Base-by-base conservation (phyloP, 768 basidiomycete species). In the Serendipita sp. region DNA sequence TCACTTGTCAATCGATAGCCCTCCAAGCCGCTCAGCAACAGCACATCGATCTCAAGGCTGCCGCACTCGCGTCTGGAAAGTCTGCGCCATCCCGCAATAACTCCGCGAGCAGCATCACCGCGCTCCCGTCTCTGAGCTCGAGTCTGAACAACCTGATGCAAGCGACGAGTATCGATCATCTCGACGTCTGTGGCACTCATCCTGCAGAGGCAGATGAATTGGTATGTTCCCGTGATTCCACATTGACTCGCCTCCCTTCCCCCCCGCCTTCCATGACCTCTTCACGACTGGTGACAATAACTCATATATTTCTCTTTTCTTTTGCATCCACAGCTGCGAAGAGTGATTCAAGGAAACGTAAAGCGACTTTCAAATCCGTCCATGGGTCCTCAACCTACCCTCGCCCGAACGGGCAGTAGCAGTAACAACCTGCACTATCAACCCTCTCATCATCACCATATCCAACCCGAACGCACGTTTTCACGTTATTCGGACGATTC, bases 331-430 rank as follows among this genome's bases (percentile, higher is more conserved):
- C n/a, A 60, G 55, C 55, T 60, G 8, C 18, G 55, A 31, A 23
- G 55, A 60, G 55, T 60, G 18, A 60, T 60, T n/a, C 55, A 60
- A 37, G 55, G 55, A 31, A 60, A 60, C n/a, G 55, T 60, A 3
- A 60, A 60, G 36, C 11, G 55, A 33, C 33, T 60, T 8, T 60
- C 55, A 0, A 60, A 36, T 18, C 34, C 55, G 34, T 60, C 55
- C 18, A 60, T 60, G 27, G 55, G 55, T 36, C 55, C 27, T 27
- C 29, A 29, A n/a, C 55, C 27, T 33, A 18, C n/a, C 29, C 48
- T 31, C 48, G 48, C 48, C 29, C 18, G 48, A 18, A 31, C 18
- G 48, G 18, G 18, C 18, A 31, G 48, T n/a, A 50, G 48, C 48
- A 50, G 48, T n/a, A 50, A 5, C 18, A 50, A 50, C 48, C n/a